phyloP scores from a whole-genome alignment of 225 moss, liverwort and hornwort genomes.

The Polytrichum formosum region DNA sequence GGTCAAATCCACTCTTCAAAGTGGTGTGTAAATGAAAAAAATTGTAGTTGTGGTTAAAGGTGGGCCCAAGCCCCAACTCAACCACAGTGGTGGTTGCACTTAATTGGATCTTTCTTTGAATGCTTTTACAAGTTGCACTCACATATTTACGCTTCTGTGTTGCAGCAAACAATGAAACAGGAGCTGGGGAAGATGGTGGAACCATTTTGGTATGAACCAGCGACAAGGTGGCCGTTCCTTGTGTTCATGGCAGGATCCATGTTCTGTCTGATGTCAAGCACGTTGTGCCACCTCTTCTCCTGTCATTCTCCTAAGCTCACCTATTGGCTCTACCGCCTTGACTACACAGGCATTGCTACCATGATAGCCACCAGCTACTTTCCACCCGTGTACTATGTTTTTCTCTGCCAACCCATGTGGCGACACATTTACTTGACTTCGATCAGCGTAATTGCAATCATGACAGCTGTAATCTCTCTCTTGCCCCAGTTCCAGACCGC shows the following conservation, averaged over 20 bases:
- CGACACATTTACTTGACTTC: constrained; percentile 72
- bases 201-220: constrained; percentile 47
- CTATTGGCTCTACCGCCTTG: constrained; percentile 74
- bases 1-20: too few relatives aligned
- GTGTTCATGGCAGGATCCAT: constrained; percentile 88
- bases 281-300: constrained; percentile 84
- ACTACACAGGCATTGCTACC: constrained; percentile 91
- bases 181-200: constrained; percentile 69
- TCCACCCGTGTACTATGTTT: constrained; percentile 91
- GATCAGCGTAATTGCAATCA: constrained; percentile 57
- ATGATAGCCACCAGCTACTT: constrained; percentile 98
- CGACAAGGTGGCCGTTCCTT: constrained; percentile 76
- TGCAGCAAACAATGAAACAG: constrained; percentile 68
- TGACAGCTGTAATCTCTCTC: constrained; percentile 59
- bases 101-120: not conserved
- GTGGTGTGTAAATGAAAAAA: too few relatives aligned
- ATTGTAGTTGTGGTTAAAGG: too few relatives aligned
- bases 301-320: constrained; percentile 79
- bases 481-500: constrained; percentile 78
- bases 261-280: constrained; percentile 89
- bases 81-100: not conserved
- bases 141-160: too few relatives aligned
- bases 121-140: not conserved
- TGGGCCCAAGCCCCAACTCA: too few relatives aligned
- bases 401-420: constrained; percentile 83